Evolutionary conservation across 2,329 filamentous ascomycete genomes (phyloP).

Genomic region (Cladosporium sp.): DNA sequence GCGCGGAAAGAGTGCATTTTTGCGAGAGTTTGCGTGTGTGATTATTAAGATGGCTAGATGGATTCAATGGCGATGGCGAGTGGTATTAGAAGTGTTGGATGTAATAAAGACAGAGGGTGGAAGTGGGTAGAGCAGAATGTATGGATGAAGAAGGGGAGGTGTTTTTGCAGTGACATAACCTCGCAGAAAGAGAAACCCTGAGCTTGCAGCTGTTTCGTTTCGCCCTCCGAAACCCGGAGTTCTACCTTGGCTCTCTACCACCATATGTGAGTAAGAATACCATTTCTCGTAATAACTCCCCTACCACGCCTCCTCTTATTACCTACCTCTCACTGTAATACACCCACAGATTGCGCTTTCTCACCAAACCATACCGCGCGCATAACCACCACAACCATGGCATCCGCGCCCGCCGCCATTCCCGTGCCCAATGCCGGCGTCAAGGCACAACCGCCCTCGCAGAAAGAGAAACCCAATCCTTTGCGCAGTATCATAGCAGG

Average conservation of each 20-base stretch:
- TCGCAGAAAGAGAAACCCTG: conserved; percentile 7
- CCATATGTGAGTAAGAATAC: no score
- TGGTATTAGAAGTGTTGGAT: neutral
- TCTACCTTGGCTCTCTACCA: neutral
- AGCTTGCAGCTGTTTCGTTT: neutral
- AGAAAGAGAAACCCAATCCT: conserved; percentile 60
- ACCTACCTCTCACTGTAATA: no score
- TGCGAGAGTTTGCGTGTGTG: conserved; percentile 14
- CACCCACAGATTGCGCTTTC: no score
- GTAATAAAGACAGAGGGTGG: conserved; percentile 1
- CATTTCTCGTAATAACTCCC: no score
- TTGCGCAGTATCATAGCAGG: conserved; percentile 88
- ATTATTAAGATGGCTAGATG: neutral
- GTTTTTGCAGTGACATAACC: conserved; percentile 11
- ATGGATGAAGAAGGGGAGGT: neutral
- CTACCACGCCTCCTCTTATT: no score
- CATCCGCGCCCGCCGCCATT: conserved; percentile 16
- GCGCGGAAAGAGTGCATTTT: conserved; percentile 43
- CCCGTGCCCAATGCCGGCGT: conserved; percentile 23
- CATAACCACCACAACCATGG: conserved; percentile 10
- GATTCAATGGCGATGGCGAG: neutral
- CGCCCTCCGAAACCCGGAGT: neutral
- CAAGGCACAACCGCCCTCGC: conserved; percentile 12
- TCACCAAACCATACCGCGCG: no score
- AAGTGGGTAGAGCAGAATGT: neutral